Evolutionary conservation across 805 yeast genomes (phyloP).

Genomic region (Suhomyces pyralidae): DNA sequence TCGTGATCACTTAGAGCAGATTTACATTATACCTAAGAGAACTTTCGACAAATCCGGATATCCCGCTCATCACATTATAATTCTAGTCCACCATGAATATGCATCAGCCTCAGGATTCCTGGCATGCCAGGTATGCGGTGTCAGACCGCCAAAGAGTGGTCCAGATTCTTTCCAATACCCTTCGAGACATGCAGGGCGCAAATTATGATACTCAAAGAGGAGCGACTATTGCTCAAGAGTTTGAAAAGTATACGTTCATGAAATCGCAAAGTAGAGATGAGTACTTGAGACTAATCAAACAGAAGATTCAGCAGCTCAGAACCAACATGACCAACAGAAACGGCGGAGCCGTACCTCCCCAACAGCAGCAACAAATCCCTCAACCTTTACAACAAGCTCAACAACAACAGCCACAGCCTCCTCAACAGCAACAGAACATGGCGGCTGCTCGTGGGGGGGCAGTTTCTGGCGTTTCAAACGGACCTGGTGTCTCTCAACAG

Average conservation of each 20-base stretch:
- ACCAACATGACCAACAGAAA: constrained; percentile 8
- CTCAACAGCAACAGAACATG: constrained; percentile 7
- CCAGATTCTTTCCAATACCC: constrained; percentile 33
- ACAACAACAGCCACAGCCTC: constrained; percentile 11
- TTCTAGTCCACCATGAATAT: constrained; percentile 10
- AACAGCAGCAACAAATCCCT: constrained; percentile 19
- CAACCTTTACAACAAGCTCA: constrained; percentile 14
- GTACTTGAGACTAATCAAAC: constrained; percentile 45
- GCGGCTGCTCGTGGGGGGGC: constrained; percentile 2
- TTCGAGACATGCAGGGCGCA: constrained; percentile 35
- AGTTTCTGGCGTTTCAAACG: not conserved
- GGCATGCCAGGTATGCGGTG: constrained; percentile 23
- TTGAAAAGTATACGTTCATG: constrained; percentile 62
- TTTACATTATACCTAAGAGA: not conserved
- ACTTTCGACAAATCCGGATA: not conserved
- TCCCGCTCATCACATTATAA: not conserved
- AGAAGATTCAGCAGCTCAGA: constrained; percentile 35
- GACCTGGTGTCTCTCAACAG: constrained; percentile 1
- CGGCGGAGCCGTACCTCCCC: constrained; percentile 1
- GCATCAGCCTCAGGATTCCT: constrained; percentile 21
- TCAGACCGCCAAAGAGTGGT: constrained; percentile 41
- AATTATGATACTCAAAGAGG: constrained; percentile 36
- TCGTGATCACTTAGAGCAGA: not conserved
- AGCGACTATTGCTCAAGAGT: constrained; percentile 57
- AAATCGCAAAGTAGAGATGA: constrained; percentile 57